Percentiles rank a stretch among this genome's conserved stretches.
Evolutionary conservation across 768 basidiomycete genomes (phyloP).

Genomic region (Kwoniella sp.): DNA sequence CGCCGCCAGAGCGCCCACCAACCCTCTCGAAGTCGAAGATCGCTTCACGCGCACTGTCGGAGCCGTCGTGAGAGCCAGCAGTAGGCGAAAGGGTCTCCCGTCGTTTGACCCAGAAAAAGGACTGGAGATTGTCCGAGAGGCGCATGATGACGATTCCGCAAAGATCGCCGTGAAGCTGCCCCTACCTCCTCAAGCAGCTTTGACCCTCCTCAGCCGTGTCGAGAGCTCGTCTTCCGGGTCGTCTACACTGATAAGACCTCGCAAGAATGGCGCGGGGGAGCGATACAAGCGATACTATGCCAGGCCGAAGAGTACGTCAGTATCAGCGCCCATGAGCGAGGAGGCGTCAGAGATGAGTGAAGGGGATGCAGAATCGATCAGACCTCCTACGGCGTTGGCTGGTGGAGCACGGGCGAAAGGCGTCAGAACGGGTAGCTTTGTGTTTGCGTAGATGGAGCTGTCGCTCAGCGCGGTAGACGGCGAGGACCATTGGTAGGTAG

Average conservation of each 20-base stretch:
- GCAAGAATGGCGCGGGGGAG: slow-evolving; percentile 14
- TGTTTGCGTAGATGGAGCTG: slow-evolving; percentile 1
- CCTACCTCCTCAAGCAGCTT: not conserved
- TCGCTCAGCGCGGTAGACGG: not conserved
- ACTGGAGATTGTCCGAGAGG: slow-evolving; percentile 20
- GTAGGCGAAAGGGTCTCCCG: slow-evolving; percentile 13
- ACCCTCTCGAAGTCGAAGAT: slow-evolving; percentile 15
- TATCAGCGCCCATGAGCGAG: not conserved
- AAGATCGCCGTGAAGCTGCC: not conserved
- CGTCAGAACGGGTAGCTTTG: slow-evolving; percentile 15
- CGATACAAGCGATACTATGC: slow-evolving; percentile 29
- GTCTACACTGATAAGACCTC: slow-evolving; percentile 1
- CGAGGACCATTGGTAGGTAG: not conserved
- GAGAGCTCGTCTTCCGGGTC: not conserved
- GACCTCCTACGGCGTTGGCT: slow-evolving; percentile 12
- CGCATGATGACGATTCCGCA: slow-evolving; percentile 9
- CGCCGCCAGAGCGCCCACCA: not conserved
- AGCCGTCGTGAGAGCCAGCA: not conserved
- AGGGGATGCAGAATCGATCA: not conserved
- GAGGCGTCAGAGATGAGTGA: not conserved
- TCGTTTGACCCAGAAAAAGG: slow-evolving; percentile 17
- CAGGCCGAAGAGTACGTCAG: slow-evolving; percentile 4
- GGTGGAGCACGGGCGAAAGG: slow-evolving; percentile 18
- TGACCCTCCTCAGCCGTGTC: not conserved
- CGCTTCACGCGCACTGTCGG: slow-evolving; percentile 29